Percentiles rank a stretch among this genome's conserved stretches.
Evolutionary conservation across 2,329 filamentous ascomycete genomes (phyloP).

Genomic region (Geosmithia putterillii): DNA sequence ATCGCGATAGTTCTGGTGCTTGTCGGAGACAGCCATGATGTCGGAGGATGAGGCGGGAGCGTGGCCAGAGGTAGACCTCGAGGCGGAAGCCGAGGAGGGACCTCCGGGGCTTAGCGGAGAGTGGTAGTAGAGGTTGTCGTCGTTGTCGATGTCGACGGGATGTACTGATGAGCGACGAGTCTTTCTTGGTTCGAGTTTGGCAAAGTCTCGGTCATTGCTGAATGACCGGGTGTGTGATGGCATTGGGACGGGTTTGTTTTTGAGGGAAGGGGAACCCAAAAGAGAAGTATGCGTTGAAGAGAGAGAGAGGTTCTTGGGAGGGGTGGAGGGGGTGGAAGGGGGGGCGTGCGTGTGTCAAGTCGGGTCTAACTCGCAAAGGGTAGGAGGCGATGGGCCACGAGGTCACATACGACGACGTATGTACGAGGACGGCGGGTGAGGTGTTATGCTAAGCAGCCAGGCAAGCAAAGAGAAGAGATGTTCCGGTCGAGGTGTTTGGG

Average conservation of each 20-base stretch:
- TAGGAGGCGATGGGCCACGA: no score
- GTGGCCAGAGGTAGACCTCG: no score
- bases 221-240: slow-evolving; percentile 3
- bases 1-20: not conserved
- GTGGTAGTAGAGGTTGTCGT: not conserved
- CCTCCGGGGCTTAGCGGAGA: no score
- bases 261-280: not conserved
- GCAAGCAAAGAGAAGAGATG: no score
- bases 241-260: slow-evolving; percentile 2
- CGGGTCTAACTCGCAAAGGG: no score
- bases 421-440: no score
- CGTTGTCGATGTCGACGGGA: not conserved
- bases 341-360: no score
- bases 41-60: not conserved
- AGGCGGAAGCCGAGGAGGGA: not conserved
- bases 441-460: no score
- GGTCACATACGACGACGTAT: no score
- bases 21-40: not conserved
- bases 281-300: not conserved
- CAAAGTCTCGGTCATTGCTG: slow-evolving; percentile 4
- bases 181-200: slow-evolving; percentile 3
- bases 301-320: not conserved
- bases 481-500: no score
- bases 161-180: not conserved
- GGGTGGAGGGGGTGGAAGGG: no score